A percentile compares a stretch with the other conserved stretches of the same genome.
Evolutionary conservation across 192 early-diverging fungal species (phyloP).

Genomic region (Jimgerdemannia flammicorona): DNA sequence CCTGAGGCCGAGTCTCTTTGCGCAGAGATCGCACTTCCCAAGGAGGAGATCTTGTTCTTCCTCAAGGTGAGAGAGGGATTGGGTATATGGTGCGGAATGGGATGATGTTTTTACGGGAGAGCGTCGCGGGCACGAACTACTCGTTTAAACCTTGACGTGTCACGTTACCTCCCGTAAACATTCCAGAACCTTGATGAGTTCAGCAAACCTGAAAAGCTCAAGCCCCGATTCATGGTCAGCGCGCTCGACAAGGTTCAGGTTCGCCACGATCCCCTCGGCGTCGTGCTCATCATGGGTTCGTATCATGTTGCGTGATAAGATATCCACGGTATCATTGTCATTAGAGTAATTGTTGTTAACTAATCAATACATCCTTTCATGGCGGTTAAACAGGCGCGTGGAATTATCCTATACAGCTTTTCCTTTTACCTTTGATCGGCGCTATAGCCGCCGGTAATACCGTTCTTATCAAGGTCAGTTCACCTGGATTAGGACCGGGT

Average conservation of each 20-base stretch:
- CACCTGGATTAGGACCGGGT: no score
- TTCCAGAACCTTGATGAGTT: constrained; percentile 60
- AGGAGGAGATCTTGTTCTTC: constrained; percentile 40
- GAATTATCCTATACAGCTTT: constrained; percentile 58
- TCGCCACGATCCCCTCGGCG: constrained; percentile 75
- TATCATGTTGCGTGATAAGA: constrained; percentile 22
- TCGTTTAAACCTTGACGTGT: neutral
- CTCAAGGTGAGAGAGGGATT: constrained; percentile 18
- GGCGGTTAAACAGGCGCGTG: constrained; percentile 30
- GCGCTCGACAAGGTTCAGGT: constrained; percentile 43
- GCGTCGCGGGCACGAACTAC: no score
- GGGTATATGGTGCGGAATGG: no score
- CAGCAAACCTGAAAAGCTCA: constrained; percentile 41
- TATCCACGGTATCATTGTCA: neutral
- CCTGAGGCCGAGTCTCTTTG: constrained; percentile 45
- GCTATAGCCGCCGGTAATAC: constrained; percentile 94
- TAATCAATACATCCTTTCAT: no score
- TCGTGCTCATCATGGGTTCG: constrained; percentile 66
- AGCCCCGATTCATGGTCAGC: constrained; percentile 31
- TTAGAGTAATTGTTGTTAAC: neutral
- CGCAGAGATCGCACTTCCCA: constrained; percentile 49
- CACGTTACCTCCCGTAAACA: neutral
- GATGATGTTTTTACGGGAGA: no score
- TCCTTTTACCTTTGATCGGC: constrained; percentile 62
- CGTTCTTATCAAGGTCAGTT: constrained; percentile 50